These are phyloP conservation scores for Exophiala mesophila DNA, from an alignment of 2,329 filamentous ascomycete genomes.

Conservation along the genomic window DNA sequence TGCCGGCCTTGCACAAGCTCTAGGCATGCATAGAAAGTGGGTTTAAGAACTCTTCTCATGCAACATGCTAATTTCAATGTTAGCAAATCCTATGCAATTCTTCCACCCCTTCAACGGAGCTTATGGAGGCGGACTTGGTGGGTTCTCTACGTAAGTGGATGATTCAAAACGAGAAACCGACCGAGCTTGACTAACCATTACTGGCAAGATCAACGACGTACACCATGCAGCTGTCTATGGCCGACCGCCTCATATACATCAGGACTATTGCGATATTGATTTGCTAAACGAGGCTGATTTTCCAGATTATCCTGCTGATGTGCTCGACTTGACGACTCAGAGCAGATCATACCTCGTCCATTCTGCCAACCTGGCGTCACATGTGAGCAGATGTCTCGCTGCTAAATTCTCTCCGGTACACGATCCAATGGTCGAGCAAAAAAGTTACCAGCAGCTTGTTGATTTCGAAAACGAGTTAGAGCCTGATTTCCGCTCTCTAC, in stretches of 20 bases:
- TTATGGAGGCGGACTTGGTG: constrained; percentile 23
- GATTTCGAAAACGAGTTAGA: not conserved
- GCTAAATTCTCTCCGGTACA: constrained; percentile 3
- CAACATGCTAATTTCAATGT: too few species aligned
- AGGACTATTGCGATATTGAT: constrained; percentile 23
- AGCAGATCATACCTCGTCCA: constrained; percentile 13
- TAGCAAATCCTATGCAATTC: constrained; percentile 23
- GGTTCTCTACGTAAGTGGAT: constrained; percentile 23
- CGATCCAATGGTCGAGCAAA: not conserved
- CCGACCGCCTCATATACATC: constrained; percentile 26
- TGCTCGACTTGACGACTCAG: constrained; percentile 1
- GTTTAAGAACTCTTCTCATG: too few species aligned
- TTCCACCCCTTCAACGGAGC: constrained; percentile 12
- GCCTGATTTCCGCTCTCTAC: not conserved
- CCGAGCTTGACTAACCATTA: too few species aligned
- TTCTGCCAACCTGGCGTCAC: constrained; percentile 15
- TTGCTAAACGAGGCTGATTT: constrained; percentile 22
- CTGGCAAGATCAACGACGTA: constrained; percentile 23
- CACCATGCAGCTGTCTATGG: constrained; percentile 25
- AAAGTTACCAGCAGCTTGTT: not conserved
- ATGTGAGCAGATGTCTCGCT: constrained; percentile 1
- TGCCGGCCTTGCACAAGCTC: constrained; percentile 24
- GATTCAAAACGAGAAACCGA: too few species aligned
- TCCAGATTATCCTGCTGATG: not conserved
- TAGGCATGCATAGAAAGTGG: constrained; percentile 27